Conservation (phyloP, 176 grass and related monocot genomes). For the Zea luxurians region DNA sequence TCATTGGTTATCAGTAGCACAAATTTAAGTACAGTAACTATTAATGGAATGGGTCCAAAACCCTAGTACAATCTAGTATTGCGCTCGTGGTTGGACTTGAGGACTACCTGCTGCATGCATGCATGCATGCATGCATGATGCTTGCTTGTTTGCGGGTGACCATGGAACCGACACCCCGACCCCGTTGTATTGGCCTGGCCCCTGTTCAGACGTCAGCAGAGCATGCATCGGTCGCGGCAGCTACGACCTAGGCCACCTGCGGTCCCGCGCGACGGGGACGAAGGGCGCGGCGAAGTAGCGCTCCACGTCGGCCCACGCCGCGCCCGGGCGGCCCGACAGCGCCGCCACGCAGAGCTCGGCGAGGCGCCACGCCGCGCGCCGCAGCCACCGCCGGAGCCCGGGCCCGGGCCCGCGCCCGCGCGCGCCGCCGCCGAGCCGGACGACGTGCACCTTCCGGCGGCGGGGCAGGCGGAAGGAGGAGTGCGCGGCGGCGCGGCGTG, state of each 20-base stretch:
- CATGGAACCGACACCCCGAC: too few species aligned
- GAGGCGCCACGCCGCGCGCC: conserved; percentile 42
- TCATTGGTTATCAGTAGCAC: neutral
- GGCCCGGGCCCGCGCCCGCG: neutral
- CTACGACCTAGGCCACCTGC: neutral
- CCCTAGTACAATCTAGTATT: too few species aligned
- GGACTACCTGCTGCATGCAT: too few species aligned
- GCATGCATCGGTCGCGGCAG: too few species aligned
- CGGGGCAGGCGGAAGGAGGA: conserved; percentile 37
- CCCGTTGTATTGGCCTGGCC: too few species aligned
- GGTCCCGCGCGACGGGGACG: conserved; percentile 37
- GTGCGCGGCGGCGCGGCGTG: neutral
- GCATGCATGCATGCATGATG: too few species aligned
- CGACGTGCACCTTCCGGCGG: conserved; percentile 45
- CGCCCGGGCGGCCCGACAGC: conserved; percentile 22
- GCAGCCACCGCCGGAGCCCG: conserved; percentile 37
- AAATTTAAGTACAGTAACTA: neutral
- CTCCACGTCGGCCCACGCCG: conserved; percentile 30
- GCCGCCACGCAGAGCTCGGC: conserved; percentile 37
- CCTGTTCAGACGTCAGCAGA: too few species aligned
- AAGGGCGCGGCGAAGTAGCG: conserved; percentile 59
- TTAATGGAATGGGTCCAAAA: too few species aligned
- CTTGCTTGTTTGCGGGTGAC: too few species aligned
- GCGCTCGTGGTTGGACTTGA: too few species aligned
- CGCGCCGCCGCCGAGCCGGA: conserved; percentile 43